Conservation (phyloP, 164 flowering plant species). For the Brasenia schreberi region DNA sequence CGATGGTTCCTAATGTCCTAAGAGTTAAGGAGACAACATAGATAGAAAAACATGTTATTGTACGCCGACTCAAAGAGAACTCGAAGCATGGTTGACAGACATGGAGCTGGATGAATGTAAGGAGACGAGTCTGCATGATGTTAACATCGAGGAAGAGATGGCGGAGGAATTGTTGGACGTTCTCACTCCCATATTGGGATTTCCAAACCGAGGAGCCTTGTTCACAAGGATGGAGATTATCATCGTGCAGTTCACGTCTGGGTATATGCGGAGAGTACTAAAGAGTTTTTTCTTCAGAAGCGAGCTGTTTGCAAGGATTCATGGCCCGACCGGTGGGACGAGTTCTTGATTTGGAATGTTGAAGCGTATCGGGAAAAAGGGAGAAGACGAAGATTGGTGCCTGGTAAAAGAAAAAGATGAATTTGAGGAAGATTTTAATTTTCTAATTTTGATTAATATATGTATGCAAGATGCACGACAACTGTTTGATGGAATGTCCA, state of each 20-base stretch:
- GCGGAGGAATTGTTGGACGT: slow-evolving; percentile 62
- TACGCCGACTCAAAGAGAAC: slow-evolving; percentile 18
- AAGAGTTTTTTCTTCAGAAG: slow-evolving; percentile 64
- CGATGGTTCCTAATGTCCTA: not conserved
- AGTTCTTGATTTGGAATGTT: too few species aligned
- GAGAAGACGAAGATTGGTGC: too few species aligned
- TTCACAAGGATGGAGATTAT: slow-evolving; percentile 84
- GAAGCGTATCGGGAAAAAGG: too few species aligned
- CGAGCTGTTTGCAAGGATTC: slow-evolving; percentile 91
- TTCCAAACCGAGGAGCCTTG: slow-evolving; percentile 66
- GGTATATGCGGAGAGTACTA: slow-evolving; percentile 78
- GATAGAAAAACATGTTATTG: slow-evolving; percentile 47
- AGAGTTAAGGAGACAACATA: slow-evolving; percentile 15
- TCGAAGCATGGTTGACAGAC: not conserved
- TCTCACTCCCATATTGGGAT: slow-evolving; percentile 59
- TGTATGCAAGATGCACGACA: too few species aligned
- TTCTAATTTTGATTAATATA: too few species aligned
- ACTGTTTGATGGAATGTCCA: too few species aligned
- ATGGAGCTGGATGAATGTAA: too few species aligned
- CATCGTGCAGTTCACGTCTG: slow-evolving; percentile 86
- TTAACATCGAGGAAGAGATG: not conserved
- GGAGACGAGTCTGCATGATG: too few species aligned
- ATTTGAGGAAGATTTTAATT: too few species aligned
- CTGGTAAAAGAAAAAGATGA: too few species aligned
- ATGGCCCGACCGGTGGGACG: slow-evolving; percentile 80